Conservation (phyloP, 768 basidiomycete genomes). For the Lactifluus echinatus region DNA sequence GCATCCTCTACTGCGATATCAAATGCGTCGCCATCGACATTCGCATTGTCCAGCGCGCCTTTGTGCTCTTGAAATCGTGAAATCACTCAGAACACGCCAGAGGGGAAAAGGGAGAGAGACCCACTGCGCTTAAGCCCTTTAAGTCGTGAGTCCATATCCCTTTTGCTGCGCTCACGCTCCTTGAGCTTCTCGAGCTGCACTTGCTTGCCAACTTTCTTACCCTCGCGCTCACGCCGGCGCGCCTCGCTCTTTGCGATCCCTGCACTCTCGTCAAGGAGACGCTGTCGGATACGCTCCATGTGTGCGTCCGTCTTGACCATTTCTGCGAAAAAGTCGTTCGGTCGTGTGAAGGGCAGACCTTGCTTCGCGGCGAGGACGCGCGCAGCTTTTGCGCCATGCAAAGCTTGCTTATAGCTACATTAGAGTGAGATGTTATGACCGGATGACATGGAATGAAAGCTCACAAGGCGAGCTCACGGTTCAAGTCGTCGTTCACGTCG, state of each 20-base stretch:
- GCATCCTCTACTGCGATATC: slow-evolving; percentile 90
- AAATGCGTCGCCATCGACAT: slow-evolving; percentile 57
- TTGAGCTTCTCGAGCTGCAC: slow-evolving; percentile 92
- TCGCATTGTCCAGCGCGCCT: slow-evolving; percentile 62
- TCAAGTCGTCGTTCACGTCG: slow-evolving; percentile 81
- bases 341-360: slow-evolving; percentile 82
- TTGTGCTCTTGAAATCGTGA: slow-evolving; percentile 59
- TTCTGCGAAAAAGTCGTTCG: slow-evolving; percentile 92
- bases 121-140: slow-evolving; percentile 86
- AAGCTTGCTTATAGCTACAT: slow-evolving; percentile 88
- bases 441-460: not conserved
- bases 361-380: slow-evolving; percentile 69
- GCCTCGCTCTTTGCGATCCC: slow-evolving; percentile 88
- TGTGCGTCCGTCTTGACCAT: slow-evolving; percentile 97
- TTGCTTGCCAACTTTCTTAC: slow-evolving; percentile 98
- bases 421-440: not conserved
- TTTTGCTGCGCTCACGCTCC: slow-evolving; percentile 82
- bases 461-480: slow-evolving; percentile 93
- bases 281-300: slow-evolving; percentile 94
- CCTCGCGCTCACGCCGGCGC: slow-evolving; percentile 83
- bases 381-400: slow-evolving; percentile 73
- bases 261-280: slow-evolving; percentile 80
- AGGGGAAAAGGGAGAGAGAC: slow-evolving; percentile 23
- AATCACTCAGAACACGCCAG: not conserved
- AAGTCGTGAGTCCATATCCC: slow-evolving; percentile 81